Base-by-base conservation (phyloP, 129 eudicot genomes). In the Calendula officinalis region DNA sequence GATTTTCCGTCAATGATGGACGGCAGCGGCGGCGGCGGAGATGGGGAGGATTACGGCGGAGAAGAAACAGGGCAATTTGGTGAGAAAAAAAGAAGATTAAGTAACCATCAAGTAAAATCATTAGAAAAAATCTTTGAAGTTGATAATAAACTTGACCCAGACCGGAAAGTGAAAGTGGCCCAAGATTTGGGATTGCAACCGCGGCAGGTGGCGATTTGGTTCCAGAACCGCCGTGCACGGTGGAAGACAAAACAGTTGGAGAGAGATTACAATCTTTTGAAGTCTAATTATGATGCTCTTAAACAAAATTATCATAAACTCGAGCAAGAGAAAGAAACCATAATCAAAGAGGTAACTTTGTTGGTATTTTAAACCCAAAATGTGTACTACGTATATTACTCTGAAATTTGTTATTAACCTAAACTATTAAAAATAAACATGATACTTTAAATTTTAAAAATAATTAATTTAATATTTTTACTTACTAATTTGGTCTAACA, bases 201-300 rank as follows among this genome's bases (percentile, higher is more conserved):
- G 0, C 77, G 95, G 55, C 95, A 87, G 64, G 87, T 87, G 41
- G 86, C 95, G 15, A 78, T 87, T 22, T 87, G 95, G 95, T 87
- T 87, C 82, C 95, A 87, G 44, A 87, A 87, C 62, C 95, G 90
- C 41, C 89, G 90, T 8, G 95, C 95, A 41, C 80, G 95, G 11
- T 83, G 90, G 90, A 86, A 83, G 74, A 78, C 84, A 0, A 87
- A 87, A 80, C 87, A 78, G 41, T 43, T 87, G 61, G 95, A 87
- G 56, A 75, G 80, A 65, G 95, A 87, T 5, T 87, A 83, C 30
- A 72, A 39, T 64, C 45, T 68, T 43, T 86, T 87, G 6, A 83
- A 79, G 72, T 75, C 84, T 40, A 78, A 45, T 74, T 81, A 83
- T 70, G 90, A 83, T 16, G 56, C 80, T 44, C 95, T 87, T 59